phyloP scores from a whole-genome alignment of 257 asterid species.

The Plectranthus barbatus region DNA sequence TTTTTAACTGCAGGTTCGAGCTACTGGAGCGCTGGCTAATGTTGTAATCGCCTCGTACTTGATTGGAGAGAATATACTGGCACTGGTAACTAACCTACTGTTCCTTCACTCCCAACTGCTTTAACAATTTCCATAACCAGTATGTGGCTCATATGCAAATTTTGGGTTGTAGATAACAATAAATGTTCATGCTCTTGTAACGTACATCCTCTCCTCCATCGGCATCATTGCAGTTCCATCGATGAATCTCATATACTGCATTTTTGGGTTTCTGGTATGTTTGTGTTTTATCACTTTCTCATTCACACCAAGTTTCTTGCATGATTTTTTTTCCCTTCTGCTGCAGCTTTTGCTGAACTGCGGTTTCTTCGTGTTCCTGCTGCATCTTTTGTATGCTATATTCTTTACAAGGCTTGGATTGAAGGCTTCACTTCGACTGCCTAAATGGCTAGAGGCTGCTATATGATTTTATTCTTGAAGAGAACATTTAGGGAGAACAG shows the following conservation, averaged over 20 bases:
- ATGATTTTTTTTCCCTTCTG: neutral
- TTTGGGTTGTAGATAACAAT: slow-evolving; percentile 53
- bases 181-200: slow-evolving; percentile 71
- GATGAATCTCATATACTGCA: slow-evolving; percentile 59
- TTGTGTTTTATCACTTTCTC: neutral
- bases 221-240: slow-evolving; percentile 71
- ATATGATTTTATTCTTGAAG: slow-evolving; percentile 17
- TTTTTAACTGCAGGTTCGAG: slow-evolving; percentile 65
- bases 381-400: slow-evolving; percentile 78
- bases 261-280: slow-evolving; percentile 78
- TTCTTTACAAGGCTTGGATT: slow-evolving; percentile 73
- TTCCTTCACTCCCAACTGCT: neutral
- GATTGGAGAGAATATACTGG: slow-evolving; percentile 87
- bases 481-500: neutral
- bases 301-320: neutral
- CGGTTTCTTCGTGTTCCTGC: slow-evolving; percentile 57
- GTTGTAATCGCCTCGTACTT: slow-evolving; percentile 74
- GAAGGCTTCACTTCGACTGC: slow-evolving; percentile 65
- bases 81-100: slow-evolving; percentile 64
- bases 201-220: slow-evolving; percentile 48
- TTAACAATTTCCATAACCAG: neutral
- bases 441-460: slow-evolving; percentile 74
- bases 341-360: slow-evolving; percentile 91
- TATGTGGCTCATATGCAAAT: neutral
- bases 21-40: slow-evolving; percentile 72